A percentile compares a stretch with the other conserved stretches of the same genome.
Conservation (phyloP, 352 stramenopile species). For the Phytopythium boreale region DNA sequence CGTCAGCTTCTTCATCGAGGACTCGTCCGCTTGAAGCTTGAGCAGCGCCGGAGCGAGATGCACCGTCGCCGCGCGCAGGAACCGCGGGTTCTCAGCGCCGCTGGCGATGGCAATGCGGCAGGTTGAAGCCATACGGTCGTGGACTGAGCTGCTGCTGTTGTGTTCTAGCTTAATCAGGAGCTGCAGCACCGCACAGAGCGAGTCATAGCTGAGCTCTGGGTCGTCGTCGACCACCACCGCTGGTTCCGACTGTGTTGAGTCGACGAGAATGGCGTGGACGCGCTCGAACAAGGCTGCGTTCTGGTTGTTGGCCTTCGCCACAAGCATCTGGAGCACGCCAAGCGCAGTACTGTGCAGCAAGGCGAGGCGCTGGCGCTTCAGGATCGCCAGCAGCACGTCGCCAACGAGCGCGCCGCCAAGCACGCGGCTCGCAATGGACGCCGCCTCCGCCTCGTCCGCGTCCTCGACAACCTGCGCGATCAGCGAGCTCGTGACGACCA, state of each 20-base stretch:
- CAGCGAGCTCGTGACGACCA: slow-evolving; percentile 30
- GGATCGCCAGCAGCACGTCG: slow-evolving; percentile 29
- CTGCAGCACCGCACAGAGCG: slow-evolving; percentile 49
- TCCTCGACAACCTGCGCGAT: slow-evolving; percentile 22
- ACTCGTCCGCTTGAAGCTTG: neutral
- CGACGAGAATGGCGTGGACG: slow-evolving; percentile 7
- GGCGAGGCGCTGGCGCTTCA: slow-evolving; percentile 20
- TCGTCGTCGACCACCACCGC: slow-evolving; percentile 8
- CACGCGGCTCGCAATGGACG: slow-evolving; percentile 4
- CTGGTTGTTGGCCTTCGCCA: slow-evolving; percentile 7
- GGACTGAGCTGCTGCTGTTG: slow-evolving; percentile 6
- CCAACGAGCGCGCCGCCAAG: slow-evolving; percentile 10
- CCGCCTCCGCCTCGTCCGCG: neutral
- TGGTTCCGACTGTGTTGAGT: neutral
- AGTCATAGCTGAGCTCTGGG: slow-evolving; percentile 28
- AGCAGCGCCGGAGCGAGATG: slow-evolving; percentile 49
- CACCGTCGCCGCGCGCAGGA: slow-evolving; percentile 40
- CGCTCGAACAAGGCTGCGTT: slow-evolving; percentile 5
- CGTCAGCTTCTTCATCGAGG: neutral
- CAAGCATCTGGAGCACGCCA: slow-evolving; percentile 21
- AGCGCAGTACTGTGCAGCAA: slow-evolving; percentile 28
- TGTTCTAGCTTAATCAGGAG: slow-evolving; percentile 23
- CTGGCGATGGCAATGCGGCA: slow-evolving; percentile 34
- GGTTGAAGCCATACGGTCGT: slow-evolving; percentile 21
- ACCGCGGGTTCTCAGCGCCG: slow-evolving; percentile 38